Base-by-base conservation (phyloP, 306 rosid species). In the Amphicarpaea edgeworthii region DNA sequence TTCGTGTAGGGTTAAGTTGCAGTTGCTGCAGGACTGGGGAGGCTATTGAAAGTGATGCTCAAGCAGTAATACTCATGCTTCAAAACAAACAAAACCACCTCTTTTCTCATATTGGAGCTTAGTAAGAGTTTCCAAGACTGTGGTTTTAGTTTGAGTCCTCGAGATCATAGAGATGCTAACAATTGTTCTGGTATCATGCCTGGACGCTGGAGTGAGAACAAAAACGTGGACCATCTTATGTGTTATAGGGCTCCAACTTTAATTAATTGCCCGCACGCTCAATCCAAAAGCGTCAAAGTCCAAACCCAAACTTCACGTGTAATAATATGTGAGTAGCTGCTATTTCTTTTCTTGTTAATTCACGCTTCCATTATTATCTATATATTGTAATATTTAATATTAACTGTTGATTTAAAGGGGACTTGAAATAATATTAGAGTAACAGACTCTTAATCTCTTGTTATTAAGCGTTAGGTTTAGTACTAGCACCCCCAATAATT, bases 261-360 rank as follows among this genome's bases (percentile, higher is more conserved):
- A 63, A 59, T 60, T 70, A 14, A 59, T 60, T 70, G 9, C 77
- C 64, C 70, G 57, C 70, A 68, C 82, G 72, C 61, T 62, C 78
- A 61, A 62, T 12, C 46, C 45, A 78, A 59, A 24, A 16, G 11
- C 40, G 40, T n/a, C 15, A 0, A 51, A 55, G 55, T 32, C 65
- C 67, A 60, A 68, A 49, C 30, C 37, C 72, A 20, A 40, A 42
- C 26, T 68, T 73, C 78, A 64, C 67, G 66, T 70, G 64, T 49
- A n/a, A n/a, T n/a, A n/a, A n/a, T n/a, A 3, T 59, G 21, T 11
- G 26, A 17, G 17, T 59, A 12, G 26, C 51, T 50, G 43, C 43
- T 78, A 45, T 47, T 46, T 21, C 51, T 2, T 32, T 9, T 16
- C 30, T 37, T 58, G 26, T 73, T 20, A 37, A 58, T 59, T 54